Conservation (phyloP, 306 rosid genomes). For the Prunus mume region DNA sequence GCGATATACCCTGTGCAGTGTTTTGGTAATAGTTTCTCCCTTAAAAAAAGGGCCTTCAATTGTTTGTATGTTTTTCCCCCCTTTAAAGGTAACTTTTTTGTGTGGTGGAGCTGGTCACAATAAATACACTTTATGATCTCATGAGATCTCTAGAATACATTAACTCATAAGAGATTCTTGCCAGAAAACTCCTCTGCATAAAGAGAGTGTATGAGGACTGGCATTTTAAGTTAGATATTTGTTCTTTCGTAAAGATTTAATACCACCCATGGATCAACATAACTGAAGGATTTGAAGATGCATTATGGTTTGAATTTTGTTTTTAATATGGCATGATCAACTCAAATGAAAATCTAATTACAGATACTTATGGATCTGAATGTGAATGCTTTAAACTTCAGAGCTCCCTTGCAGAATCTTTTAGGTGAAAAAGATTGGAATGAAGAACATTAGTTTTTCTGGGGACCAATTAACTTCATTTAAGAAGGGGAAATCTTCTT, state of each 20-base stretch:
- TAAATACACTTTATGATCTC: neutral
- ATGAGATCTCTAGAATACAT: neutral
- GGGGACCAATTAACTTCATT: neutral
- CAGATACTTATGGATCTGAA: neutral
- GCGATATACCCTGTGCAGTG: constrained; percentile 49
- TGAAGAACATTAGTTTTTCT: neutral
- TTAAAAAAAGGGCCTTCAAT: neutral
- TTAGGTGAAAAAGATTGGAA: neutral
- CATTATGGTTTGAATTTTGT: neutral
- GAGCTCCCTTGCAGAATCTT: neutral
- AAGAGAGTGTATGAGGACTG: neutral
- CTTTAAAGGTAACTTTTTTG: neutral
- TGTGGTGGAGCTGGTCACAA: neutral
- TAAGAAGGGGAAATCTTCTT: neutral
- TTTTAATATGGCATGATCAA: neutral
- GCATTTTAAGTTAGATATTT: neutral
- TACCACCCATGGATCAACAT: neutral
- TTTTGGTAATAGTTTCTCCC: constrained; percentile 36
- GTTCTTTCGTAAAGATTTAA: neutral
- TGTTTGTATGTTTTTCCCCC: neutral
- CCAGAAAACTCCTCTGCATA: neutral
- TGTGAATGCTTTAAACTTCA: neutral
- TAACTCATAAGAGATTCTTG: neutral
- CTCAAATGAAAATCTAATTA: neutral
- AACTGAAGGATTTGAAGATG: neutral